Base-by-base conservation (phyloP, 1,284 basidiomycete species). In the Moesziomyces antarcticus region DNA sequence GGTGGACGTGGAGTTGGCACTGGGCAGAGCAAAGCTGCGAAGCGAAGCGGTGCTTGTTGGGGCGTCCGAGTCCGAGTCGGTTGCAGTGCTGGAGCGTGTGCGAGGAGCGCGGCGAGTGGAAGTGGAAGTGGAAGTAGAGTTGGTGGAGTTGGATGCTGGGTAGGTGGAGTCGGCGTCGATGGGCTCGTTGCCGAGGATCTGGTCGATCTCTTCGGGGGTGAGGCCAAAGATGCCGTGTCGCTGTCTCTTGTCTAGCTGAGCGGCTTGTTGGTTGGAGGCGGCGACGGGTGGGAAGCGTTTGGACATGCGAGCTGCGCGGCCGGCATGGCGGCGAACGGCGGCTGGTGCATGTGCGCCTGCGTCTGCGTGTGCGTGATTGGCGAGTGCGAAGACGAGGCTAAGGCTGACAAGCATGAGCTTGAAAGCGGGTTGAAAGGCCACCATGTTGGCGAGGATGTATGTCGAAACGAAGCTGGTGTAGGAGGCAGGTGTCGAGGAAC, bases 371-470 rank as follows among this genome's bases (percentile, higher is more conserved):
- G 45, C 21, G 22, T 43, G 47, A 7, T 62, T 41, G 44, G 65
- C 59, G 40, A 58, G 59, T 13, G 43, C 65, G 5, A 62, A 27
- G 52, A 69, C 56, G 3, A 69, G 37, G 10, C 56, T 47, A 25
- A 69, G 47, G 60, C 66, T 69, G 66, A 69, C 59, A 41, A 69
- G 56, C 66, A 69, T 52, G 30, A 69, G 59, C 59, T 59, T 58
- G 49, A 69, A 63, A 5, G 37, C 41, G 10, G 66, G 56, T 16
- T 62, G 66, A 42, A 69, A 69, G 20, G 50, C 54, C 8, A 63
- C 66, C 66, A 69, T 69, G 66, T 33, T 46, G 55, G 3, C 3
- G 37, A 46, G 2, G 21, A 21, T n/a, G 11, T 2, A 16, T n/a
- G 43, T 16, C 45, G 14, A 35, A 49, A n/a, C 25, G 43, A 25